Conservation (phyloP, 176 grass and related monocot genomes). For the Raddia distichophylla region DNA sequence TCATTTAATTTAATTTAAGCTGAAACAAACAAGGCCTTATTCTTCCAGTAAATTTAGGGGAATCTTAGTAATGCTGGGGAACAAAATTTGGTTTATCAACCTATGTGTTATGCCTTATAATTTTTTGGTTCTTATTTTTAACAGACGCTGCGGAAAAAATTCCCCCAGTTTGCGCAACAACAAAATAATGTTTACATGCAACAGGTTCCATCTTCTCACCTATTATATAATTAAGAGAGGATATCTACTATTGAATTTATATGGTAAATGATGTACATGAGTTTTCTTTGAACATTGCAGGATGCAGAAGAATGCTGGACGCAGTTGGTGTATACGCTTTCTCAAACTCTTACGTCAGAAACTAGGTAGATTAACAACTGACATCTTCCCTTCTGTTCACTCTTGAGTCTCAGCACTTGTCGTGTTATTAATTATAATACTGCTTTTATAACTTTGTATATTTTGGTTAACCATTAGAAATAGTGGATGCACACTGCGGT, state of each 20-base stretch:
- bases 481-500: conserved; percentile 12
- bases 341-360: conserved; percentile 91
- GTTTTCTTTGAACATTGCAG: conserved; percentile 45
- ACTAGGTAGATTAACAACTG: conserved; percentile 55
- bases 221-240: conserved; percentile 11
- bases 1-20: too few relatives aligned
- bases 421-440: not conserved
- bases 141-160: conserved; percentile 95
- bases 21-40: too few relatives aligned
- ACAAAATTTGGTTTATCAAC: not conserved
- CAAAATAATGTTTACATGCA: conserved; percentile 99
- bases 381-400: not conserved
- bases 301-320: conserved; percentile 99
- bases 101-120: not conserved
- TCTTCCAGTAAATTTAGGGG: not conserved
- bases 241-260: conserved; percentile 35
- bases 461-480: conserved; percentile 11
- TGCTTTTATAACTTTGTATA: not conserved
- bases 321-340: conserved; percentile 91
- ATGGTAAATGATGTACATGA: conserved; percentile 32
- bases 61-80: conserved; percentile 9
- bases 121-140: conserved; percentile 30
- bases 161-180: conserved; percentile 94
- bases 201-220: conserved; percentile 68
- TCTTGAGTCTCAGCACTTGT: not conserved